Base-by-base conservation (phyloP, 2,329 filamentous ascomycete species). In the Akanthomyces muscarius region DNA sequence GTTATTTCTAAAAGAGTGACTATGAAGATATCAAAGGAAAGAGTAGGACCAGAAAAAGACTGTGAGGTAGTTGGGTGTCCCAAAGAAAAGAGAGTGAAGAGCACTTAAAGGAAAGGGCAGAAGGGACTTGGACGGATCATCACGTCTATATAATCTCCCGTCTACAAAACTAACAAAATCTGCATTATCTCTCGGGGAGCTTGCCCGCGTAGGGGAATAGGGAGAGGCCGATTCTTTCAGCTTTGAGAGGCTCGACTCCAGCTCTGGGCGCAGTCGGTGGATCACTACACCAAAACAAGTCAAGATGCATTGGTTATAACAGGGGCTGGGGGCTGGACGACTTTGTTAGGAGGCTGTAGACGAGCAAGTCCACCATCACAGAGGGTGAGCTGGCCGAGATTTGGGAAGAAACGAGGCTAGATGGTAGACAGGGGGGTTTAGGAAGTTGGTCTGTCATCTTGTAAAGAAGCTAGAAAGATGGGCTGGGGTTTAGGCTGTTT, bases 1-100 rank as follows among this genome's bases (percentile, higher is more conserved):
- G 21, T 33, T 30, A 11, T 42, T 44, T 14, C 2, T 23, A 52
- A 63, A 63, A n/a, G 61, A 63, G 21, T 59, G 54, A 52, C 53
- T 53, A 21, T 53, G 21, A 54, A 23, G 18, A 33, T 56, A n/a
- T 41, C 18, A 50, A 62, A 50, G 18, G 50, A 50, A 62, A 44
- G 44, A 18, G 42, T 44, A 48, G 52, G 30, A 63, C 16, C n/a
- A 21, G 13, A 47, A 48, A 38, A 58, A 38, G 55, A 58, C 13
- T 16, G 53, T 58, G 28, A 5, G 13, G 51, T 41, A 57, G 52
- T 51, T 51, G 54, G 44, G 42, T 58, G 21, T 48, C 53, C 25
- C 16, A 53, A 36, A 30, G 8, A 52, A 52, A 36, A 61, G 53
- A 65, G 38, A 54, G 38, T 47, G 38, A 44, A 14, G 33, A 57